Conservation (phyloP, 768 basidiomycete species). For the Coprinellus aureogranulatus region DNA sequence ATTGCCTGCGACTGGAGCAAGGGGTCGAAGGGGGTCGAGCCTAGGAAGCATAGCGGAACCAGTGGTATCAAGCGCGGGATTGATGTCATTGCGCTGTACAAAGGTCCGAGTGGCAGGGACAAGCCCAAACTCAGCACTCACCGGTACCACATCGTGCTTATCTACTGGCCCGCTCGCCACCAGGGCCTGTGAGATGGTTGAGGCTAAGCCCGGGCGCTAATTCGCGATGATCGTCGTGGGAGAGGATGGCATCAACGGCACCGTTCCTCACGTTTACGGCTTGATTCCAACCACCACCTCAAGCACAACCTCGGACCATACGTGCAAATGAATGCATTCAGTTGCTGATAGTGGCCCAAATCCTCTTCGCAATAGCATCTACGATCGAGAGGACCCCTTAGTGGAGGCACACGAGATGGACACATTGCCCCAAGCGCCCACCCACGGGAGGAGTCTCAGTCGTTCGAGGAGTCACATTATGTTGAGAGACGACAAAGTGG, state of each 20-base stretch:
- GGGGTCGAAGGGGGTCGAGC: too few relatives aligned
- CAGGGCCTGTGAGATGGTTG: too few relatives aligned
- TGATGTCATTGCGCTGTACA: too few relatives aligned
- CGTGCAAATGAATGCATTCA: constrained; percentile 6
- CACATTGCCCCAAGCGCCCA: constrained; percentile 10
- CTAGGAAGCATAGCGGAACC: too few relatives aligned
- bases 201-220: background rate
- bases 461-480: background rate
- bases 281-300: background rate
- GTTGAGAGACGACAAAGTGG: constrained; percentile 3
- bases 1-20: too few relatives aligned
- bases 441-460: background rate
- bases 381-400: background rate
- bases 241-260: constrained; percentile 7
- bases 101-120: too few relatives aligned
- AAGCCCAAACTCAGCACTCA: too few relatives aligned
- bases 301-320: background rate
- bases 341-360: background rate
- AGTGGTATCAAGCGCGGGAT: too few relatives aligned
- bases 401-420: constrained; percentile 20
- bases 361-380: background rate
- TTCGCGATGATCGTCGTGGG: background rate
- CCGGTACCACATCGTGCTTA: too few relatives aligned
- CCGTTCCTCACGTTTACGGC: background rate
- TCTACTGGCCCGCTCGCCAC: too few relatives aligned